phyloP scores from a whole-genome alignment of 345 rosid genomes.

The Syzygium aqueum region DNA sequence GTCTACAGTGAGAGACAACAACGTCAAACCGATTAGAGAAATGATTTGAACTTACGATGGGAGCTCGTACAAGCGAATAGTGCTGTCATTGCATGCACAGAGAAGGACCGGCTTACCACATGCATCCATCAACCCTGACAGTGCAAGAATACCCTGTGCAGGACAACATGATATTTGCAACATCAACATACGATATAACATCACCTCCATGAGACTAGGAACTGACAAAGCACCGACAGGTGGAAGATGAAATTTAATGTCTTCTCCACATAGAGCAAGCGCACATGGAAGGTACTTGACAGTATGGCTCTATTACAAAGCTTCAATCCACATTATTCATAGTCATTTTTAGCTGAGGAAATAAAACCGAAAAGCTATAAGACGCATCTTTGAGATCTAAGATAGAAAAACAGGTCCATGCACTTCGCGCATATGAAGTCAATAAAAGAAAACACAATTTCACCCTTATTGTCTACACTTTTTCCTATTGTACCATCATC shows the following conservation, averaged over 20 bases:
- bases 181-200: neutral
- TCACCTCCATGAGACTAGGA: neutral
- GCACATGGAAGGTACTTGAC: neutral
- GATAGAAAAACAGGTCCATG: neutral
- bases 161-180: neutral
- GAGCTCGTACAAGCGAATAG: slow-evolving; percentile 24
- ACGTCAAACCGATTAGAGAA: neutral
- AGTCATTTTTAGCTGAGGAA: neutral
- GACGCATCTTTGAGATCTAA: neutral
- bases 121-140: slow-evolving; percentile 28
- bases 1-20: neutral
- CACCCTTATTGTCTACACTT: neutral
- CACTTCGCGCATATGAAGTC: fast-evolving
- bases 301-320: neutral
- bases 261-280: neutral
- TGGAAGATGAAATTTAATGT: neutral
- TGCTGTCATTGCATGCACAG: slow-evolving; percentile 28
- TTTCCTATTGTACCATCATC: neutral
- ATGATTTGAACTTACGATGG: slow-evolving; percentile 30
- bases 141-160: slow-evolving; percentile 27
- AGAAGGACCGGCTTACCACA: slow-evolving; percentile 34
- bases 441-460: neutral
- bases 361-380: neutral
- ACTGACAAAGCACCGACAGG: neutral
- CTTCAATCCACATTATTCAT: neutral